A percentile compares a stretch with the other conserved stretches of the same genome.
Conservation (phyloP, 2,329 filamentous ascomycete species). For the Cytospora chrysosperma region DNA sequence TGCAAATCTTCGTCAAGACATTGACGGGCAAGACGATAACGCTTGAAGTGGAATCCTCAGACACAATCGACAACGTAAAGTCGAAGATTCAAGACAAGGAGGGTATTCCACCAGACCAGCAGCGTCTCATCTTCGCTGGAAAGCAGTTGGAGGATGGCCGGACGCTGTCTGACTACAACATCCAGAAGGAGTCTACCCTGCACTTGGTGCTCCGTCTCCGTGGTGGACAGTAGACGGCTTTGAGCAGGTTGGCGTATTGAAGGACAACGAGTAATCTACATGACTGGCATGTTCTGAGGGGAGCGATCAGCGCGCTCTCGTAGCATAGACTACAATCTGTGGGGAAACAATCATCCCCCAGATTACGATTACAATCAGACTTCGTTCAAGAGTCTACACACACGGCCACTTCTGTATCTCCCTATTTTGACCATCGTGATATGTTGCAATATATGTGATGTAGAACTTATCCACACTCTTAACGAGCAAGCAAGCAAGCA, state of each 20-base stretch:
- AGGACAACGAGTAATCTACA: background rate
- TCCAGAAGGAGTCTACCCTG: conserved; percentile 75
- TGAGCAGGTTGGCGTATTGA: background rate
- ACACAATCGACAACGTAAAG: conserved; percentile 72
- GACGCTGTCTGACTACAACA: conserved; percentile 85
- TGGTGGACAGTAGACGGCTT: conserved; percentile 53
- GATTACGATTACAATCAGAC: conserved; percentile 10
- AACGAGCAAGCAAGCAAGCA: too few species aligned
- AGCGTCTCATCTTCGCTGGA: conserved; percentile 68
- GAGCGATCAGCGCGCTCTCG: conserved; percentile 26
- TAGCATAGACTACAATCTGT: conserved; percentile 20
- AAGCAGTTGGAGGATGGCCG: conserved; percentile 75
- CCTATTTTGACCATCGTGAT: background rate
- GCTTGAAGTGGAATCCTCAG: conserved; percentile 64
- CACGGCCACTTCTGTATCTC: background rate
- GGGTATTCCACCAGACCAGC: conserved; percentile 69
- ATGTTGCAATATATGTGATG: background rate
- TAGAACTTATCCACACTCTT: too few species aligned
- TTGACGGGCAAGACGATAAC: conserved; percentile 70
- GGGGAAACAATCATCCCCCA: background rate
- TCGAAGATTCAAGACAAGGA: conserved; percentile 72
- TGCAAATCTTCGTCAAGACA: conserved; percentile 73
- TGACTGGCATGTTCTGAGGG: background rate
- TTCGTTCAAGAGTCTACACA: conserved; percentile 6
- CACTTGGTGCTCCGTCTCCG: conserved; percentile 70